Base-by-base conservation (phyloP, 345 rosid genomes). In the Passiflora organensis region DNA sequence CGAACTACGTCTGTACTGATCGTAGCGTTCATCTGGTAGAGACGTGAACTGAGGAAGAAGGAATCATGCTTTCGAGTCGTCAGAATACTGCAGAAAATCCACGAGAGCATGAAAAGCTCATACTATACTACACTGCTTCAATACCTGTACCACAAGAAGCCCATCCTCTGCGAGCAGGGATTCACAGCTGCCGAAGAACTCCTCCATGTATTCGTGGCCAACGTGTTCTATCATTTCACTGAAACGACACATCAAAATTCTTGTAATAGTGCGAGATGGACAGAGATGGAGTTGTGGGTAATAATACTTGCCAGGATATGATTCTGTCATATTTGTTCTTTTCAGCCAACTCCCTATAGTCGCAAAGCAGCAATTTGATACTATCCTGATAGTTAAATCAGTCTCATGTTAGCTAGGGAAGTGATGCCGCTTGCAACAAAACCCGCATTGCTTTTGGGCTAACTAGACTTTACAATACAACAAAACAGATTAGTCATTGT, bases 161-260 rank as follows among this genome's bases (percentile, higher is more conserved):
- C 96, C 98, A 15, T 91, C 72, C 34, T 86, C 76, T 32, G 91
- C 95, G 55, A 88, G 69, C 6, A 76, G 76, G 8, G 95, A 82
- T 62, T 88, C 96, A 1, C 93, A 84, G 42, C 80, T 75, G 44
- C 80, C 68, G 23, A 88, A 86, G 71, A 81, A 91, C 28, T 74
- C 83, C 56, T 86, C 98, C 91, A 91, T 84, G 66, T 65, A 91
- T 67, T 91, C 96, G 19, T 91, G 96, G 3, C 98, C 98, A 44
- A 91, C 95, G 10, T 83, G 83, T 80, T 88, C 96, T 43, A 91
- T 49, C 96, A 91, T 88, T 85, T 84, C 99, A 11, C 99, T 89
- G 80, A 42, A 68, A 36, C 46, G 55, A 15, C 14, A 1, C 14
- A 41, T 6, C 9, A 9, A 11, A 20, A 28, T 28, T 28, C 34